Evolutionary conservation across 2,329 filamentous ascomycete genomes (phyloP).

Genomic region (Curvularia lunata): DNA sequence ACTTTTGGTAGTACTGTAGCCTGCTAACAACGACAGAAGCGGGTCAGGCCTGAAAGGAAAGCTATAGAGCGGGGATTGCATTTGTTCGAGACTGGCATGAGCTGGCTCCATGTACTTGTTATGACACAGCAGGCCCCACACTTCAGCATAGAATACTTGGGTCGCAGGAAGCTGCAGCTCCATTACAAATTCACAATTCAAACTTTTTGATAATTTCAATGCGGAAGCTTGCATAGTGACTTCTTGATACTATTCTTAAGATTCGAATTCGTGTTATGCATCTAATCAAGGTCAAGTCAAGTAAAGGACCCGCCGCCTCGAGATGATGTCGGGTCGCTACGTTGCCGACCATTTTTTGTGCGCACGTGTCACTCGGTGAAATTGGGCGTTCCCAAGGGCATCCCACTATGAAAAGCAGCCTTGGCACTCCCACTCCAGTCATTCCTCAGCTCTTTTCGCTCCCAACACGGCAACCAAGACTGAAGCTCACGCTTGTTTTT

Average conservation of each 20-base stretch:
- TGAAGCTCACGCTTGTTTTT: slow-evolving; percentile 9
- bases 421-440: slow-evolving; percentile 27
- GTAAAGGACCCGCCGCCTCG: background rate
- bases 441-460: slow-evolving; percentile 23
- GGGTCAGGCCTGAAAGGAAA: slow-evolving; percentile 31
- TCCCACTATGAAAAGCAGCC: slow-evolving; percentile 22
- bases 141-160: background rate
- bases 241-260: background rate
- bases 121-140: background rate
- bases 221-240: background rate
- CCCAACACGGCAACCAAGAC: slow-evolving; percentile 26
- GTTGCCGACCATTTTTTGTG: slow-evolving; percentile 9
- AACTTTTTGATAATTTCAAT: background rate
- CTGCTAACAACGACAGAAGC: slow-evolving; percentile 47
- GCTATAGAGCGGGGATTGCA: slow-evolving; percentile 24
- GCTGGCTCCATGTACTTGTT: background rate
- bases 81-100: background rate
- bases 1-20: slow-evolving; percentile 1
- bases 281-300: background rate
- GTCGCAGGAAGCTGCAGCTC: background rate
- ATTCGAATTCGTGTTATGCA: background rate
- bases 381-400: slow-evolving; percentile 20
- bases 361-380: slow-evolving; percentile 32
- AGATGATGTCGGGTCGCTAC: background rate
- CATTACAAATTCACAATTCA: slow-evolving; percentile 1